Percentiles rank a stretch among this genome's conserved stretches.
Conservation (phyloP, 208 protist species). For the Leishmania tarentolae region DNA sequence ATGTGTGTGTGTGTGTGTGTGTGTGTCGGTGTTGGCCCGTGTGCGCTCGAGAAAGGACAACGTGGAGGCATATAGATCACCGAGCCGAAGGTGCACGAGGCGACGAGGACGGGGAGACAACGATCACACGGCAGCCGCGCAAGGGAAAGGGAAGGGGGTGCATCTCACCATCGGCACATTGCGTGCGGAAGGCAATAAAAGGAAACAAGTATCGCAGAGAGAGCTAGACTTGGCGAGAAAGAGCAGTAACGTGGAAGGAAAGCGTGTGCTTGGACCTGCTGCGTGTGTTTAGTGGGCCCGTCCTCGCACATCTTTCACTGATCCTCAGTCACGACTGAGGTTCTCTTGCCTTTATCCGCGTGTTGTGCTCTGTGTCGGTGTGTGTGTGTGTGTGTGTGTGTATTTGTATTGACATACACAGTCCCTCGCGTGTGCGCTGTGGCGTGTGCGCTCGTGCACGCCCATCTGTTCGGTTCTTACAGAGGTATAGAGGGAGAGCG, state of each 20-base stretch:
- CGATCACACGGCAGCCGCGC: background rate
- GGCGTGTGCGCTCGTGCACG: background rate
- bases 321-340: background rate
- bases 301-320: background rate
- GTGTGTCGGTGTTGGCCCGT: too few relatives aligned
- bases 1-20: background rate
- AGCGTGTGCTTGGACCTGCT: background rate
- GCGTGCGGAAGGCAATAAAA: background rate
- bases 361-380: background rate
- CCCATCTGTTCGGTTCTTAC: background rate
- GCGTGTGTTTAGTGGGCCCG: background rate
- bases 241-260: background rate
- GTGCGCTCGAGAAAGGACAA: background rate
- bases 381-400: background rate
- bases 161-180: background rate
- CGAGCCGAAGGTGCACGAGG: background rate
- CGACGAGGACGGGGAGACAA: background rate
- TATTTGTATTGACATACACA: background rate
- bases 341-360: background rate
- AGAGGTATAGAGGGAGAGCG: background rate
- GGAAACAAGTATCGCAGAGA: background rate
- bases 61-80: background rate
- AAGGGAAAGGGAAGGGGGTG: background rate
- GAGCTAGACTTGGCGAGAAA: background rate
- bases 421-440: background rate